Evolutionary conservation across 2,329 filamentous ascomycete species (phyloP), one percentile per base, ranked within the genome.

Genomic region (Colletotrichum melonis): DNA sequence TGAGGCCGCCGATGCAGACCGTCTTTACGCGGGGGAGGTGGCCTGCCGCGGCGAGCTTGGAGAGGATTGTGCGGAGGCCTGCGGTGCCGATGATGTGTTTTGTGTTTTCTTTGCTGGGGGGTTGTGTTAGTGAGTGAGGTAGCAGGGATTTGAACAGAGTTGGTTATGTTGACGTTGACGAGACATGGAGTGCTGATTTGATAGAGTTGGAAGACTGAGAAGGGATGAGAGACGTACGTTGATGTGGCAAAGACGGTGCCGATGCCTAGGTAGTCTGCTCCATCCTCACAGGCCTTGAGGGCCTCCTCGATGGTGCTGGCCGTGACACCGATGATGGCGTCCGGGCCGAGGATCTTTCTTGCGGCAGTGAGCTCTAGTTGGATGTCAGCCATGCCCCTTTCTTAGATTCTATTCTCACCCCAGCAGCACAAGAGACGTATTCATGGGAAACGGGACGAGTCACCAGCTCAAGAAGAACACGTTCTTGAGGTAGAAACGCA

Each of bases 1-100:
- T 96, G 83, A 98, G 91, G 69, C 95, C 95, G 71, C 96, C 96
- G 78, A 98, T 98, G 80, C 93, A 94, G 59, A 98, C 95, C 6
- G 93, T 90, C 49, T 88, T 89, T 3, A 91, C 83, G 52, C 56
- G 42, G 76, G 82, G 72, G 69, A 81, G 78, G 77, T 83, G 79
- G 72, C 85, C 85, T 7, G 81, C 85, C 1, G 84, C 80, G 28
- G 84, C 86, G 62, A 98, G 90, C 52, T 88, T 86, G 8, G 84
- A 79, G 5, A 97, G 86, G 68, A 96, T 93, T 4, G 87, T 82
- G 72, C 91, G 90, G 1, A 94, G 88, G 2, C 94, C 94, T 2
- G 90, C 87, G 2, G 93, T 90, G 19, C 94, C 94, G 75, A 96
- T 92, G 78, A 95, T 93, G 35, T 89, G 89, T 80, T 97, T 97